These are phyloP conservation scores for Tephrocybe sp. DNA, from an alignment of 768 basidiomycete genomes.

Conservation along the genomic window DNA sequence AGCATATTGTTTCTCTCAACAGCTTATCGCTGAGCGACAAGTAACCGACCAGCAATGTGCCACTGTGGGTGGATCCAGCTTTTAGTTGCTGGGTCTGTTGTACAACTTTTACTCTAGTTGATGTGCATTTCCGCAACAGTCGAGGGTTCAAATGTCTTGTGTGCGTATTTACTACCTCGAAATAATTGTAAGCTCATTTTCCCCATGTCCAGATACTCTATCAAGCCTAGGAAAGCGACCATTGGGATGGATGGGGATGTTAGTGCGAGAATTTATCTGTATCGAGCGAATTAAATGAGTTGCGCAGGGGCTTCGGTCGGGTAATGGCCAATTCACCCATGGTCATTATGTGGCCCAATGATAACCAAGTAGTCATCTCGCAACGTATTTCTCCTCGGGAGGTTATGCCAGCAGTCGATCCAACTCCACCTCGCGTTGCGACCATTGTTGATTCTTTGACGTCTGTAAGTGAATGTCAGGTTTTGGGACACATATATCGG, in stretches of 20 bases:
- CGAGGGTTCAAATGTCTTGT: constrained; percentile 42
- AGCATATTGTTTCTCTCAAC: not conserved
- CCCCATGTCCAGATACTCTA: constrained; percentile 39
- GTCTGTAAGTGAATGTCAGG: constrained; percentile 28
- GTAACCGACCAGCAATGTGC: constrained; percentile 13
- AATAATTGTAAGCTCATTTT: not conserved
- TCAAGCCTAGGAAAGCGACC: constrained; percentile 36
- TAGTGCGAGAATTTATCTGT: constrained; percentile 15
- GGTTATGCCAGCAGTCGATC: constrained; percentile 54
- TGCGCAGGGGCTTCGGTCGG: constrained; percentile 53
- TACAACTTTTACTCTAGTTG: constrained; percentile 22
- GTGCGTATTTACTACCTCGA: constrained; percentile 22
- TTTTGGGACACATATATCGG: not conserved
- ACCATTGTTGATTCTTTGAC: constrained; percentile 32
- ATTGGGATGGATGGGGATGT: constrained; percentile 66
- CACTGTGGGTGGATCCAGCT: constrained; percentile 17
- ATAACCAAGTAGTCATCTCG: constrained; percentile 61
- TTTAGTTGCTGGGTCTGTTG: not conserved
- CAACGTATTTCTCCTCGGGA: constrained; percentile 55
- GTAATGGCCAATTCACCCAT: constrained; percentile 57
- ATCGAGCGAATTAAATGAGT: not conserved
- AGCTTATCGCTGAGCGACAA: constrained; percentile 14
- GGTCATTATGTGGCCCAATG: constrained; percentile 76
- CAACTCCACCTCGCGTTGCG: constrained; percentile 51
- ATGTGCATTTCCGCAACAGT: constrained; percentile 49